phyloP scores from a whole-genome alignment of 2,329 filamentous ascomycete genomes.

The Rosellinia necatrix region DNA sequence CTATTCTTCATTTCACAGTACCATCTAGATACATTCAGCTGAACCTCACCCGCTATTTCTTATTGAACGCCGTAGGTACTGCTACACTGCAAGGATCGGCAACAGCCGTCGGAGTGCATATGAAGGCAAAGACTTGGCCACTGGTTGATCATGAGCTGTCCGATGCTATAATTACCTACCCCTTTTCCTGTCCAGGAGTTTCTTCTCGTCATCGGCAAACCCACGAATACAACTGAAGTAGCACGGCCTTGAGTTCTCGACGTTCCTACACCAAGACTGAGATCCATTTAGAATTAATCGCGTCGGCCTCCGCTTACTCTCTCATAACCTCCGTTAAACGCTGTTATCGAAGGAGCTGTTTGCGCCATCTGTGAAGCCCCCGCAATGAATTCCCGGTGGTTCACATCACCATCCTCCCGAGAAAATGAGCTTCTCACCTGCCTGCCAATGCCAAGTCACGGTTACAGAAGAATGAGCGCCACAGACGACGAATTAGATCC shows the following conservation, averaged over 20 bases:
- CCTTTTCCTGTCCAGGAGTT: constrained; percentile 1
- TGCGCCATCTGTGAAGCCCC: too few species aligned
- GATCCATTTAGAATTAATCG: background rate
- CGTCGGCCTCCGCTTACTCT: too few species aligned
- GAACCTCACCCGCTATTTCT: constrained; percentile 3
- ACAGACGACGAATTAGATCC: background rate
- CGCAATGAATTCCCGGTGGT: constrained; percentile 5
- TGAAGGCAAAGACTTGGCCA: too few species aligned
- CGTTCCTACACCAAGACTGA: too few species aligned
- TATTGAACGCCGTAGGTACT: constrained; percentile 19
- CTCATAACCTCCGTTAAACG: too few species aligned
- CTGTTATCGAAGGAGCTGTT: too few species aligned
- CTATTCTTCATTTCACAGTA: too few species aligned
- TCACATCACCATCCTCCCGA: background rate
- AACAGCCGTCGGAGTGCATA: too few species aligned
- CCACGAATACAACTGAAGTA: too few species aligned
- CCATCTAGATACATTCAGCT: too few species aligned
- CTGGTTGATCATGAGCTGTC: too few species aligned
- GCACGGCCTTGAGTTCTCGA: too few species aligned
- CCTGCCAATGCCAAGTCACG: background rate
- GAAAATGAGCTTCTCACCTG: background rate
- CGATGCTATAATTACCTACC: background rate
- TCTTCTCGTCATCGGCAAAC: background rate
- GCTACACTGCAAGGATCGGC: constrained; percentile 16
- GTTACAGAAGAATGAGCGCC: background rate